phyloP scores from a whole-genome alignment of 1,139 yeast genomes.

The Yamadazyma triangularis region DNA sequence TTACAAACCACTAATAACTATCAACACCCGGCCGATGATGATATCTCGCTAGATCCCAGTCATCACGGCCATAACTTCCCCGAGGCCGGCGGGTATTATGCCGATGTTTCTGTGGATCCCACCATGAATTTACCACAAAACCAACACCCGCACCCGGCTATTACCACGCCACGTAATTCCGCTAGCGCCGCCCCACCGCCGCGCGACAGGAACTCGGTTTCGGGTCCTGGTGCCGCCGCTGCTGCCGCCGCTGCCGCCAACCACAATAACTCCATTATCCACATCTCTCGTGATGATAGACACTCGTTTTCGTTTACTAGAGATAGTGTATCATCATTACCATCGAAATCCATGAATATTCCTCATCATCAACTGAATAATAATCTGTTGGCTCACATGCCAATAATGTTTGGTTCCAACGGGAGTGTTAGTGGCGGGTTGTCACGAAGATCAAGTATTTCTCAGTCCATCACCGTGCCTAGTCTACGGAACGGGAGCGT shows the following conservation, averaged over 20 bases:
- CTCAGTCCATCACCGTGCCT: conserved; percentile 34
- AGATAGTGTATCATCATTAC: conserved; percentile 42
- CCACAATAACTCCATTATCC: conserved; percentile 43
- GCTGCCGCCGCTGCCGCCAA: too few relatives aligned
- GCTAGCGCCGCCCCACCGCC: too few relatives aligned
- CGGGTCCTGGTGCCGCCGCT: too few relatives aligned
- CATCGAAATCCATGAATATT: conserved; percentile 46
- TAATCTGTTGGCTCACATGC: conserved; percentile 41
- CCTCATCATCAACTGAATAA: conserved; percentile 45
- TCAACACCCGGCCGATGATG: conserved; percentile 26
- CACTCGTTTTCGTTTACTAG: conserved; percentile 32
- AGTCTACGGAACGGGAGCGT: conserved; percentile 41
- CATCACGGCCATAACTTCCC: conserved; percentile 19
- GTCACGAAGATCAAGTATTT: conserved; percentile 36
- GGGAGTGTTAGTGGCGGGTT: conserved; percentile 45
- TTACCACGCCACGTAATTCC: conserved; percentile 33
- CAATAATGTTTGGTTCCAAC: conserved; percentile 40
- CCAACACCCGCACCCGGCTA: conserved; percentile 30
- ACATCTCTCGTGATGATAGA: conserved; percentile 36
- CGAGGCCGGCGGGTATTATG: conserved; percentile 39
- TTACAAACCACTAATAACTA: conserved; percentile 20
- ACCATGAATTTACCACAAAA: conserved; percentile 47
- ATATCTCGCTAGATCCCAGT: conserved; percentile 31
- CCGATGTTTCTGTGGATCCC: conserved; percentile 44
- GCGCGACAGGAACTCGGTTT: too few relatives aligned